Percentiles rank a stretch among this genome's conserved stretches.
Evolutionary conservation across 306 rosid genomes (phyloP).

Genomic region (Alnus rubra): DNA sequence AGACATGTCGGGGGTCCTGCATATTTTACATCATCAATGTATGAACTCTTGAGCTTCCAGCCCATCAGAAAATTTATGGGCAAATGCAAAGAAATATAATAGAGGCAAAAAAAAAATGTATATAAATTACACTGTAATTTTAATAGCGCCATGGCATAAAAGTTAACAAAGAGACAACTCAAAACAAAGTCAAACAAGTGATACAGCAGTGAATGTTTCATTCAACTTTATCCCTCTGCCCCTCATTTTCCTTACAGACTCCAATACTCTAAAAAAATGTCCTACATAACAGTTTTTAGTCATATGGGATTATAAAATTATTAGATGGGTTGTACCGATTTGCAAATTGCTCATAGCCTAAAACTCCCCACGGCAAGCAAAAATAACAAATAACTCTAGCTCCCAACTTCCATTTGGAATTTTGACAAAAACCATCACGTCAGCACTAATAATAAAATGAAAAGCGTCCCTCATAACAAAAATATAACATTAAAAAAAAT

Average conservation of each 20-base stretch:
- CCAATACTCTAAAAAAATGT: not conserved
- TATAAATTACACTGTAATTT: not conserved
- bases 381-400: not conserved
- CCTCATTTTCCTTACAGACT: not conserved
- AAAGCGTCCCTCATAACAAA: too few species aligned
- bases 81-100: not conserved
- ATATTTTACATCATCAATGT: conserved; percentile 24
- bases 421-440: too few species aligned
- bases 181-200: not conserved
- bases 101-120: not conserved
- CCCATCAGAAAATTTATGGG: conserved; percentile 6
- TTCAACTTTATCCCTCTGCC: not conserved
- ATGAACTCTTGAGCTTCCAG: conserved; percentile 26
- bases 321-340: too few species aligned
- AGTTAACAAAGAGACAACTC: not conserved
- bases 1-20: conserved; percentile 93
- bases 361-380: too few species aligned
- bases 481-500: too few species aligned
- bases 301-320: not conserved
- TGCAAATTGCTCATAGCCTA: too few species aligned
- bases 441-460: too few species aligned
- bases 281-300: not conserved
- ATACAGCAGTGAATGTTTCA: not conserved
- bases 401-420: too few species aligned
- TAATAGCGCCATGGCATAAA: not conserved